Conservation (phyloP, 768 basidiomycete species). For the Lentinula boryana region DNA sequence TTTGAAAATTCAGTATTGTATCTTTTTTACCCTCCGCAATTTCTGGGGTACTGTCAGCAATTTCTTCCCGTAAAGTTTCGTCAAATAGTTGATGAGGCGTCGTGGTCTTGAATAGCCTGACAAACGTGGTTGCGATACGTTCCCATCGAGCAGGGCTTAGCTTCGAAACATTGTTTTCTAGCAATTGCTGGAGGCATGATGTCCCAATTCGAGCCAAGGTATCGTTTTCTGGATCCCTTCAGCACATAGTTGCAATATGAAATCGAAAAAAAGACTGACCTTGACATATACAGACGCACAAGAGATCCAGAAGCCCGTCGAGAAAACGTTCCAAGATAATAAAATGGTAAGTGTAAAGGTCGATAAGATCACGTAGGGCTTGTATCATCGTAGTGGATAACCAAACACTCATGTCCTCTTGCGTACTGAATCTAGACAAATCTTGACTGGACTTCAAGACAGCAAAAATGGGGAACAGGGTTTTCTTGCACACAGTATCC, state of each 20-base stretch:
- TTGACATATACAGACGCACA: slow-evolving; percentile 98
- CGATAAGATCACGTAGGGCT: slow-evolving; percentile 90
- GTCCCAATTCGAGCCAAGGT: slow-evolving; percentile 97
- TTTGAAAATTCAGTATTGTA: background rate
- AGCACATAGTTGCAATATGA: background rate
- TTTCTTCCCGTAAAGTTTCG: slow-evolving; percentile 80
- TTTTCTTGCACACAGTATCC: slow-evolving; percentile 95
- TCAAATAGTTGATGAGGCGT: slow-evolving; percentile 98
- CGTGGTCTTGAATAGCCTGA: slow-evolving; percentile 94
- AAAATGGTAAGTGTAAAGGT: slow-evolving; percentile 94
- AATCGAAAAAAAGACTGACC: slow-evolving; percentile 43
- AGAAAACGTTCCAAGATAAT: slow-evolving; percentile 84
- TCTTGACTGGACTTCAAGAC: slow-evolving; percentile 92
- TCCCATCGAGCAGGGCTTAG: slow-evolving; percentile 86
- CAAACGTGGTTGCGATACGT: slow-evolving; percentile 84
- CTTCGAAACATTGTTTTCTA: slow-evolving; percentile 90
- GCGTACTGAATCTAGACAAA: slow-evolving; percentile 86
- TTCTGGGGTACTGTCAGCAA: slow-evolving; percentile 55
- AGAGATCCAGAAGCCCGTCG: slow-evolving; percentile 87
- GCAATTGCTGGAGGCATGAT: slow-evolving; percentile 91
- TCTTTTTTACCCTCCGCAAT: slow-evolving; percentile 32
- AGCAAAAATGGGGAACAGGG: slow-evolving; percentile 97
- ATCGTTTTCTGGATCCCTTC: slow-evolving; percentile 74
- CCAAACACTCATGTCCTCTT: slow-evolving; percentile 99
- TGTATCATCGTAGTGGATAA: slow-evolving; percentile 98